Evolutionary conservation across 1,284 basidiomycete species (phyloP).

Genomic region (Cutaneotrichosporon sp.): DNA sequence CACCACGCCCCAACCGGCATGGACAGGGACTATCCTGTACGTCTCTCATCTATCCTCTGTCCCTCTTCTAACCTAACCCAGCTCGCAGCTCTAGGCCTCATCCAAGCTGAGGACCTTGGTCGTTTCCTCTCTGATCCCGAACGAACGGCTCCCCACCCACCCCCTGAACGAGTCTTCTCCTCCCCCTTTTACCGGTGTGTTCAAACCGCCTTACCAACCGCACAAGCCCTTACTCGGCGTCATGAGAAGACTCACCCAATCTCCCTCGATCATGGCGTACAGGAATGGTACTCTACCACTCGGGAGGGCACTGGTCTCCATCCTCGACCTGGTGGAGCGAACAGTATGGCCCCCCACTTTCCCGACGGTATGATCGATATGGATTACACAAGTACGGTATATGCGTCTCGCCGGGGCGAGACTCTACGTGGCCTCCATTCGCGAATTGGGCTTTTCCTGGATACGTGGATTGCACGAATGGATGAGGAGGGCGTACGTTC

Average conservation of each 20-base stretch:
- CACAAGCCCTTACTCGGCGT: conserved; percentile 27
- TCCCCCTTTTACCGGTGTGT: conserved; percentile 57
- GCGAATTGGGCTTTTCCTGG: conserved; percentile 42
- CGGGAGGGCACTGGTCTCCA: conserved; percentile 42
- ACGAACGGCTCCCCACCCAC: conserved; percentile 34
- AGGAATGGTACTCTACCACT: conserved; percentile 20
- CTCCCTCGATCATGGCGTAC: conserved; percentile 23
- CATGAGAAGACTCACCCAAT: conserved; percentile 1
- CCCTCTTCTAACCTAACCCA: conserved; percentile 13
- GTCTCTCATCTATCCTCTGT: conserved; percentile 13
- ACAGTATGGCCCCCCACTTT: conserved; percentile 38
- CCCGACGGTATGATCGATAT: conserved; percentile 34
- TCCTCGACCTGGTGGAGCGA: conserved; percentile 38
- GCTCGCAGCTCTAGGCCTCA: conserved; percentile 55
- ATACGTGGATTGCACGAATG: conserved; percentile 40
- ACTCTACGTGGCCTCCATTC: conserved; percentile 52
- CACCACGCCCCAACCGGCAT: conserved; percentile 51
- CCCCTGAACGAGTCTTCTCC: conserved; percentile 45
- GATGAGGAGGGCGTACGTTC: conserved; percentile 47
- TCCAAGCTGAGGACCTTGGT: conserved; percentile 44
- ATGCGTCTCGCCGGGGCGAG: conserved; percentile 55
- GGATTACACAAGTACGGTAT: conserved; percentile 52
- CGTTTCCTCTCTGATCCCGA: conserved; percentile 35
- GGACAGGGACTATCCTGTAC: conserved; percentile 55
- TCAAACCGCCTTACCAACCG: conserved; percentile 55